Conservation (phyloP, 108 stramenopile genomes). For the Cyclotella cryptica region DNA sequence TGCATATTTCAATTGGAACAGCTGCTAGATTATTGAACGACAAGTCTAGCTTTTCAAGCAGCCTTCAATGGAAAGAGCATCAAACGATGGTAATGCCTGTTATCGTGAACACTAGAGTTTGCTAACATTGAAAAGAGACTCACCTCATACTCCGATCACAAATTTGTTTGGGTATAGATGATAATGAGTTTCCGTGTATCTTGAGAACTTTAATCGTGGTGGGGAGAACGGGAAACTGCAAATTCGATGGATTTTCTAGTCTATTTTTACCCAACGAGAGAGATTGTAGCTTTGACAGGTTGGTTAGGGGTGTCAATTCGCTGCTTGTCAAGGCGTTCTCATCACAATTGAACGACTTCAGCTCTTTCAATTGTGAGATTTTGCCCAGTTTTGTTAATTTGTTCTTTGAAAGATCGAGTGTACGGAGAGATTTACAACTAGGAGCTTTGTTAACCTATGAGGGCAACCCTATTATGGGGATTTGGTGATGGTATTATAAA, state of each 20-base stretch:
- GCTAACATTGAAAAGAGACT: neutral
- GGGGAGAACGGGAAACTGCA: constrained; percentile 57
- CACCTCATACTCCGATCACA: neutral
- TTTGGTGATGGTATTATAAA: neutral
- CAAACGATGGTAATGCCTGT: constrained; percentile 9
- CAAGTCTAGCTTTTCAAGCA: constrained; percentile 77
- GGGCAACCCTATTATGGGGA: neutral
- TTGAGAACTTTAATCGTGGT: constrained; percentile 68
- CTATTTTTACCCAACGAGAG: constrained; percentile 71
- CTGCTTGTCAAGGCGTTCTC: constrained; percentile 65
- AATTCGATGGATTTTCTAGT: constrained; percentile 55
- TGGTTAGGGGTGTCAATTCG: constrained; percentile 57
- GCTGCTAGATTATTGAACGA: constrained; percentile 69
- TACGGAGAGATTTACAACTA: constrained; percentile 68
- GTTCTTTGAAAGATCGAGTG: constrained; percentile 85
- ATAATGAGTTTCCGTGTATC: constrained; percentile 61
- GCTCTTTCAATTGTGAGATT: constrained; percentile 58
- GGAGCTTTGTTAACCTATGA: neutral
- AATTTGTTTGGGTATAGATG: constrained; percentile 53
- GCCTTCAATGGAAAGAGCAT: constrained; percentile 1
- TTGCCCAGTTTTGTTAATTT: constrained; percentile 56
- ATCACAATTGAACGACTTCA: constrained; percentile 84
- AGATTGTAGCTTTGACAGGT: constrained; percentile 72
- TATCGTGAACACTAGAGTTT: neutral
- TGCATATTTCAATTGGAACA: constrained; percentile 67